Evolutionary conservation across 2,329 filamentous ascomycete species (phyloP).

Genomic region (Penicillium sp.): DNA sequence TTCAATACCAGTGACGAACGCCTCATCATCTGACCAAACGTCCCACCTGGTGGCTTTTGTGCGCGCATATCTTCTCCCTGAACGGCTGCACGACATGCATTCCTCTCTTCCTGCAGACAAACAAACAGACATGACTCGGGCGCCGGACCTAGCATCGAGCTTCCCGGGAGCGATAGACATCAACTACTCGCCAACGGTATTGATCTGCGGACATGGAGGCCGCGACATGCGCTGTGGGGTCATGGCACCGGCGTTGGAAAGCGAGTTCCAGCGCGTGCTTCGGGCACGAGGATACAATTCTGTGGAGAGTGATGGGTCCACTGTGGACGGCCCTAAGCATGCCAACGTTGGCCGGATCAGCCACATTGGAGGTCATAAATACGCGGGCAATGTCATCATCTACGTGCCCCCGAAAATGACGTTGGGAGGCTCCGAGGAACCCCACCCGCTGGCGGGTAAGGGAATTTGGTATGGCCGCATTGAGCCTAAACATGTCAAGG

Average conservation of each 20-base stretch:
- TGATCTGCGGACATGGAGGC: conserved; percentile 83
- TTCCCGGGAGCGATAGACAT: conserved; percentile 64
- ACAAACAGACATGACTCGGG: conserved; percentile 40
- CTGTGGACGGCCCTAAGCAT: conserved; percentile 30
- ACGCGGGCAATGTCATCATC: conserved; percentile 86
- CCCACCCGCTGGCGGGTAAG: conserved; percentile 40
- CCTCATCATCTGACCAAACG: conserved; percentile 37
- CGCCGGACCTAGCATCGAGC: conserved; percentile 46
- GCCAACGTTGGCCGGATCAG: conserved; percentile 55
- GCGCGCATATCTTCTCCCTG: conserved; percentile 41
- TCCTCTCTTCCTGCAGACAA: conserved; percentile 30
- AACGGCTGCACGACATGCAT: conserved; percentile 34
- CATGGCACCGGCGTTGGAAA: conserved; percentile 67
- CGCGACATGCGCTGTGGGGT: conserved; percentile 79
- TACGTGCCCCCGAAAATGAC: conserved; percentile 54
- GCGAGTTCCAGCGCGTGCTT: conserved; percentile 59
- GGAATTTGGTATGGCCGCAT: conserved; percentile 83
- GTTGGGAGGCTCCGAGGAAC: conserved; percentile 15
- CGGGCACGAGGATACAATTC: conserved; percentile 30
- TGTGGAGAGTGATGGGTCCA: conserved; percentile 14
- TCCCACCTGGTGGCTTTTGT: conserved; percentile 45
- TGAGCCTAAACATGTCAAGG: conserved; percentile 80
- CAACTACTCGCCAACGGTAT: conserved; percentile 54
- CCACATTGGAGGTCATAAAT: conserved; percentile 93
- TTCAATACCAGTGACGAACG: conserved; percentile 60